These are phyloP conservation scores for Carpinus viminea DNA, from an alignment of 306 rosid genomes.

Conservation along the genomic window DNA sequence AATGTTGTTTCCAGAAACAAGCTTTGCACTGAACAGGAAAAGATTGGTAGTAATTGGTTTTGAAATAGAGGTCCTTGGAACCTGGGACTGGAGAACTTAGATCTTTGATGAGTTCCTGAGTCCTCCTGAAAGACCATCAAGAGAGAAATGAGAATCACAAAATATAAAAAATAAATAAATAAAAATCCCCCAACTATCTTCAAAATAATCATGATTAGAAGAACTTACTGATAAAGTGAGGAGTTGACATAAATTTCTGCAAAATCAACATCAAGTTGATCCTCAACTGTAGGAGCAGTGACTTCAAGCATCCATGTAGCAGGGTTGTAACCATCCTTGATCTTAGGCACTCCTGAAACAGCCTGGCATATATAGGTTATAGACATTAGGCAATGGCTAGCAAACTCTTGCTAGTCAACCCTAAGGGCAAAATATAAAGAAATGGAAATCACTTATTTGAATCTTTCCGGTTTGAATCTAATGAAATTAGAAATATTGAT, in stretches of 20 bases:
- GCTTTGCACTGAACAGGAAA: constrained; percentile 62
- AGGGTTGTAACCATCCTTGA: constrained; percentile 71
- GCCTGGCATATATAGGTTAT: constrained; percentile 41
- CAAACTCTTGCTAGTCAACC: not conserved
- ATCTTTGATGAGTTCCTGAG: constrained; percentile 55
- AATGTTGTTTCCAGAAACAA: constrained; percentile 80
- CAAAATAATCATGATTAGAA: not conserved
- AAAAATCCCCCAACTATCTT: not conserved
- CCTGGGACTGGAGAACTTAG: constrained; percentile 54
- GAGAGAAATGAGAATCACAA: not conserved
- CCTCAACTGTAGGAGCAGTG: constrained; percentile 49
- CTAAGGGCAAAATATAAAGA: not conserved
- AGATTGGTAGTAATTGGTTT: constrained; percentile 59
- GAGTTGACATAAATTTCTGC: constrained; percentile 61
- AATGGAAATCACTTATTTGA: not conserved
- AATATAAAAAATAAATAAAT: not conserved
- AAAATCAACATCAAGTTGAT: constrained; percentile 57
- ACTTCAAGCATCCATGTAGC: constrained; percentile 91
- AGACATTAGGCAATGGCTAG: constrained; percentile 1
- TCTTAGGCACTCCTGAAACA: constrained; percentile 60
- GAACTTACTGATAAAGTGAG: constrained; percentile 50
- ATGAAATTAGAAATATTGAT: not conserved
- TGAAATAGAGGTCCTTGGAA: constrained; percentile 61
- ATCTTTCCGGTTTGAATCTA: not conserved
- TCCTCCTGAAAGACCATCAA: constrained; percentile 43